Percentiles rank a stretch among this genome's conserved stretches.
Conservation (phyloP, 768 basidiomycete species). For the Sarcomyxa edulis region DNA sequence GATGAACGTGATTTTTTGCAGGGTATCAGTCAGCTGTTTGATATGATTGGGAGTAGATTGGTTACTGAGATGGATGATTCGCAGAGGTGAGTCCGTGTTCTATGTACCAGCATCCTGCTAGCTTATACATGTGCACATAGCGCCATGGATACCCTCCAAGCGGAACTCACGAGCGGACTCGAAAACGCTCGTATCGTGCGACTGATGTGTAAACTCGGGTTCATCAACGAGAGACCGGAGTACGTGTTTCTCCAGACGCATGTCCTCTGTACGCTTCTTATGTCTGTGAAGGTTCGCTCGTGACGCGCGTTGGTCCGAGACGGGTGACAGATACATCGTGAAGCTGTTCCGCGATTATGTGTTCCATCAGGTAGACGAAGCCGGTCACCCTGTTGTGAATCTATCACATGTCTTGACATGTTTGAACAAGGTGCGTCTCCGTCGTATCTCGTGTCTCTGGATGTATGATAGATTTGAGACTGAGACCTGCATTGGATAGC, state of each 20-base stretch:
- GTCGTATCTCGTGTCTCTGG: too few relatives aligned
- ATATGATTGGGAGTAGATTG: constrained; percentile 69
- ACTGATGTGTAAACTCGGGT: constrained; percentile 89
- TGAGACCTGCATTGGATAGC: too few relatives aligned
- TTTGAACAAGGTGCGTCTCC: constrained; percentile 76
- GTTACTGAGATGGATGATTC: constrained; percentile 81
- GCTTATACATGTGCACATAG: constrained; percentile 30
- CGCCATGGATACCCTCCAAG: constrained; percentile 75
- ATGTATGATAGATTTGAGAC: too few relatives aligned
- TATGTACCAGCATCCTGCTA: not conserved
- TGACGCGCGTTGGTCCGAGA: constrained; percentile 96
- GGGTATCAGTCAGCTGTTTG: constrained; percentile 75
- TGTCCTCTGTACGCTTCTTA: not conserved
- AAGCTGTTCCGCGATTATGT: constrained; percentile 98
- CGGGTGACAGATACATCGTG: constrained; percentile 95
- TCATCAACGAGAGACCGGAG: constrained; percentile 99
- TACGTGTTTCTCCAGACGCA: constrained; percentile 40
- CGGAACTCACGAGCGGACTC: constrained; percentile 80
- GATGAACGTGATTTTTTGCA: constrained; percentile 21
- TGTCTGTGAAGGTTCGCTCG: constrained; percentile 71
- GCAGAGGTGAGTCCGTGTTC: constrained; percentile 49
- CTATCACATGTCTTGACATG: constrained; percentile 87
- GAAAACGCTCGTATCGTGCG: constrained; percentile 93
- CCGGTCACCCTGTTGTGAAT: constrained; percentile 85
- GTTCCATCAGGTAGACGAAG: constrained; percentile 94